A percentile compares a stretch with the other conserved stretches of the same genome.
phyloP scores from a whole-genome alignment of 768 basidiomycete genomes.

The Kwoniella pini region DNA sequence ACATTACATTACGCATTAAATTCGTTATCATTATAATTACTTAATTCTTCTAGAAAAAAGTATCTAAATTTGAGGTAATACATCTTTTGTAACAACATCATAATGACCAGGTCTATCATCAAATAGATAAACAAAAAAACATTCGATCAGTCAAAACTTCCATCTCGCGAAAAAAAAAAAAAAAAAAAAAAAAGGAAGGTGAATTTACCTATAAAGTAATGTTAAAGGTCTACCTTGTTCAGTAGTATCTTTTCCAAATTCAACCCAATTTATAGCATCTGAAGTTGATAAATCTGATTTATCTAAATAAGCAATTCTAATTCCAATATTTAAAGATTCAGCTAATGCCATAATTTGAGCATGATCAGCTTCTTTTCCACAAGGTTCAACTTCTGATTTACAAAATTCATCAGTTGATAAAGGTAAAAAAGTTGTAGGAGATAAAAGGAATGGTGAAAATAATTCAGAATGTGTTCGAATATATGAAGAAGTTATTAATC shows the following conservation, averaged over 20 bases:
- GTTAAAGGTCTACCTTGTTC: conserved; percentile 60
- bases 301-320: conserved; percentile 79
- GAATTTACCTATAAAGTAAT: conserved; percentile 71
- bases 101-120: conserved; percentile 89
- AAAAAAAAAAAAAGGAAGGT: neutral
- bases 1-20: too few relatives aligned
- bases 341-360: conserved; percentile 78
- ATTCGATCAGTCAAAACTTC: too few relatives aligned
- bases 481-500: conserved; percentile 79
- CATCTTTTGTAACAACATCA: conserved; percentile 64
- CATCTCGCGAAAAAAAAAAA: neutral
- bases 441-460: conserved; percentile 72
- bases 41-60: neutral
- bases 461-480: conserved; percentile 66
- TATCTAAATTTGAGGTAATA: conserved; percentile 19
- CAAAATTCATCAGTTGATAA: conserved; percentile 71
- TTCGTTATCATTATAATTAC: too few relatives aligned
- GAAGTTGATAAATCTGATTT: conserved; percentile 56
- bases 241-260: conserved; percentile 57
- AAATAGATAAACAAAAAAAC: too few relatives aligned
- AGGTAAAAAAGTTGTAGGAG: conserved; percentile 68
- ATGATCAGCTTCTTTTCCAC: conserved; percentile 63
- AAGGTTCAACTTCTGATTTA: conserved; percentile 68
- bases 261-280: conserved; percentile 55
- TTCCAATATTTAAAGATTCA: conserved; percentile 65